phyloP scores from a whole-genome alignment of 768 basidiomycete species.

The Phanerodontia chrysosporium region DNA sequence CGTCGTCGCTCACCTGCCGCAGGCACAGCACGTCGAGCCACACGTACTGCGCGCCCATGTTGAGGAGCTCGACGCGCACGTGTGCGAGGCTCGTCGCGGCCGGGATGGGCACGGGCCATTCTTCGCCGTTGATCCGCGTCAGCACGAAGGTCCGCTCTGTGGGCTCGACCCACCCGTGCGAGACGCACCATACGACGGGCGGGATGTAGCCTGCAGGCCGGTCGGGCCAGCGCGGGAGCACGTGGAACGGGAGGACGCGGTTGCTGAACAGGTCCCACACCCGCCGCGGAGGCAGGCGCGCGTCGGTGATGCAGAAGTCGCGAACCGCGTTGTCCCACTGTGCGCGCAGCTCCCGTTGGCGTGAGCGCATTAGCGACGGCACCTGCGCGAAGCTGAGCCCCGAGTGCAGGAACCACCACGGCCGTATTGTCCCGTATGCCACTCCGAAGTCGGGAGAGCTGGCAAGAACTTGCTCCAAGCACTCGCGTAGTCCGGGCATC shows the following conservation, averaged over 20 bases:
- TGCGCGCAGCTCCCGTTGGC: neutral
- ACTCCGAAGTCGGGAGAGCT: neutral
- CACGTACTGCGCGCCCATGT: neutral
- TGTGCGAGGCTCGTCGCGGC: neutral
- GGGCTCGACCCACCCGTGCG: neutral
- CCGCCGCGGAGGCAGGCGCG: neutral
- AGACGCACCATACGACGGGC: neutral
- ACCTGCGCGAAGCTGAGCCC: neutral
- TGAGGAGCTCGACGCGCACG: neutral
- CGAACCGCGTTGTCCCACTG: neutral
- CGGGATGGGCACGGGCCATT: neutral
- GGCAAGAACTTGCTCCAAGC: neutral
- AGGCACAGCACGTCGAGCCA: neutral
- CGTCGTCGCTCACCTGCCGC: neutral
- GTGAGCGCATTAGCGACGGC: neutral
- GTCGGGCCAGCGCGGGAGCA: neutral
- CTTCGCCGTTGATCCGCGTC: neutral
- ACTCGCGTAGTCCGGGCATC: neutral
- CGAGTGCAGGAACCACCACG: neutral
- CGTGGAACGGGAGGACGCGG: neutral
- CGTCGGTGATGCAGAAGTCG: neutral
- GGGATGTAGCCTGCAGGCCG: neutral
- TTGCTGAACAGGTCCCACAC: neutral
- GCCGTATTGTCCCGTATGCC: neutral
- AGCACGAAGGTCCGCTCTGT: neutral